Evolutionary conservation across 2,329 filamentous ascomycete genomes (phyloP).

Genomic region (Paramyrothecium sp.): DNA sequence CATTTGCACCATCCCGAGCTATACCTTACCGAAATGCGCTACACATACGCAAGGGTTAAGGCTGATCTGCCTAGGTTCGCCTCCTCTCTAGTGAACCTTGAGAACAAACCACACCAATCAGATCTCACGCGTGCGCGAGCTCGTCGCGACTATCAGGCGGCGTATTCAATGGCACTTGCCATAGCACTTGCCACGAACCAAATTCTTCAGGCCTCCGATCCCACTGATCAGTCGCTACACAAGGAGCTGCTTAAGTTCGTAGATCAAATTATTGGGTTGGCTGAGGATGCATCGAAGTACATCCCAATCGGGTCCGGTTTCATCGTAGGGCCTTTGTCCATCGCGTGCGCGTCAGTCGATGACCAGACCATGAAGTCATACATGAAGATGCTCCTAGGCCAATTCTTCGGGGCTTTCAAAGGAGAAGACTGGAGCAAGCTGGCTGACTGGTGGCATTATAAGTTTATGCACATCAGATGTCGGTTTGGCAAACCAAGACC

Average conservation of each 20-base stretch:
- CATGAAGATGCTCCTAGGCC: not conserved
- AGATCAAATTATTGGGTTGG: not conserved
- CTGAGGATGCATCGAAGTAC: not conserved
- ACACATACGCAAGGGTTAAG: not conserved
- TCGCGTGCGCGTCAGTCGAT: not conserved
- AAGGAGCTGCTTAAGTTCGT: not conserved
- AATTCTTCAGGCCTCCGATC: not conserved
- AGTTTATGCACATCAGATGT: not conserved
- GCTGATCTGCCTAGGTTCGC: not conserved
- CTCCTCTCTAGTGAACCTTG: not conserved
- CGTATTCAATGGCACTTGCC: not conserved
- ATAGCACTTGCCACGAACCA: not conserved
- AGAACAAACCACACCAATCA: too few species aligned
- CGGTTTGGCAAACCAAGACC: not conserved
- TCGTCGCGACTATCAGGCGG: not conserved
- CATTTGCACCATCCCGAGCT: not conserved
- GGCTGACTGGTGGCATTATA: not conserved
- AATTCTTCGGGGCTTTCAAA: not conserved
- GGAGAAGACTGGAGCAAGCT: slow-evolving; percentile 1
- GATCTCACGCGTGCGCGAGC: not conserved
- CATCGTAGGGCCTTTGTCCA: not conserved
- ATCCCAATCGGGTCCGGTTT: not conserved
- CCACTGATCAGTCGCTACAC: too few species aligned
- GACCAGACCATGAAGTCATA: not conserved
- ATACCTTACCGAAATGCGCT: not conserved